Evolutionary conservation across 2,329 filamentous ascomycete species (phyloP).

Genomic region (Curvularia sp.): DNA sequence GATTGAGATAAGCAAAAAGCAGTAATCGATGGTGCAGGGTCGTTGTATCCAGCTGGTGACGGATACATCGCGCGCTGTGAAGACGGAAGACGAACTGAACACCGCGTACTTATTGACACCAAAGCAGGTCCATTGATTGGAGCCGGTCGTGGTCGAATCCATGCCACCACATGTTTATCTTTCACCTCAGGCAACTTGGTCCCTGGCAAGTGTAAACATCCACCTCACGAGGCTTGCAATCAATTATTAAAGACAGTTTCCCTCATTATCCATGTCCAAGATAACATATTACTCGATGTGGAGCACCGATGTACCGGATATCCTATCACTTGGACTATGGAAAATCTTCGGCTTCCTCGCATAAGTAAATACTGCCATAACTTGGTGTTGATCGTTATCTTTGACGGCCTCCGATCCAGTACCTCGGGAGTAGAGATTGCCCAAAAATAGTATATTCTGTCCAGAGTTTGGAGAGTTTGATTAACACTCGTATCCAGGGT

Average conservation of each 20-base stretch:
- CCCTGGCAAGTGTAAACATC: neutral
- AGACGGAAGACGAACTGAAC: slow-evolving; percentile 20
- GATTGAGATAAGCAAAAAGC: slow-evolving; percentile 27
- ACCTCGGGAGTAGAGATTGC: too few relatives aligned
- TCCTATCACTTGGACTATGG: neutral
- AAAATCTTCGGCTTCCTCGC: neutral
- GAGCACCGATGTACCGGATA: neutral
- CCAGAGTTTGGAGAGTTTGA: too few relatives aligned
- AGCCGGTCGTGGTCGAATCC: slow-evolving; percentile 16
- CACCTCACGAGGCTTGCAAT: neutral
- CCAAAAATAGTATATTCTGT: too few relatives aligned
- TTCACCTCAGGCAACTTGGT: neutral
- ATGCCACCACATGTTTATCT: slow-evolving; percentile 9
- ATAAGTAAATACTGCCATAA: neutral
- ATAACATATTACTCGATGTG: neutral
- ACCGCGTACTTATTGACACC: slow-evolving; percentile 11
- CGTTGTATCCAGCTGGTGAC: neutral
- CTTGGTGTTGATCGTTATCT: neutral
- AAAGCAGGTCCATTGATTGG: slow-evolving; percentile 26
- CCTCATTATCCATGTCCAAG: too few relatives aligned
- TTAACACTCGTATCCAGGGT: too few relatives aligned
- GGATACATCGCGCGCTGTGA: slow-evolving; percentile 24
- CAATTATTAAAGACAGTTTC: neutral
- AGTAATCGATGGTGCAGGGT: slow-evolving; percentile 18
- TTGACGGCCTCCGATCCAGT: too few relatives aligned